Percentiles rank a stretch among this genome's conserved stretches.
These are phyloP conservation scores for Colletotrichum gigasporum DNA, from an alignment of 2,329 filamentous ascomycete species.

Conservation along the genomic window DNA sequence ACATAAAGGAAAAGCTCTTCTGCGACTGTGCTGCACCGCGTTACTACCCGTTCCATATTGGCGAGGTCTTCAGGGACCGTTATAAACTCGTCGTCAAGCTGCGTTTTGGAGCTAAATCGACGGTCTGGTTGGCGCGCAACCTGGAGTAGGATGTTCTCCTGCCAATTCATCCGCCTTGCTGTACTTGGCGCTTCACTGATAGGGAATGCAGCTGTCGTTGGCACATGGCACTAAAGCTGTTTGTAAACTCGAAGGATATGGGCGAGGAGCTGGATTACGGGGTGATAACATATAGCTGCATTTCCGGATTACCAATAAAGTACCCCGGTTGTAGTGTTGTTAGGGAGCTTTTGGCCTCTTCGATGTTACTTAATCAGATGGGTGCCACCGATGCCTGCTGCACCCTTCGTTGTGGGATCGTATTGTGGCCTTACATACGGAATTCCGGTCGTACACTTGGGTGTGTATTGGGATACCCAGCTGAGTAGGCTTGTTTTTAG, in stretches of 20 bases:
- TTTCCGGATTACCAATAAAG: conserved; percentile 37
- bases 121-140: conserved; percentile 51
- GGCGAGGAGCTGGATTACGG: conserved; percentile 43
- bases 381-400: conserved; percentile 46
- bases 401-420: conserved; percentile 55
- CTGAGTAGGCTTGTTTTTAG: not conserved
- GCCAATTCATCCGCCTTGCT: too few species aligned
- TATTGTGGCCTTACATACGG: conserved; percentile 51
- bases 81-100: conserved; percentile 52
- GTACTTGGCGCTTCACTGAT: not conserved
- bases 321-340: conserved; percentile 44
- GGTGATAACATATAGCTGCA: conserved; percentile 51
- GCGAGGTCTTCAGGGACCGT: conserved; percentile 36
- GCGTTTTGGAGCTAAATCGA: conserved; percentile 51
- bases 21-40: conserved; percentile 33
- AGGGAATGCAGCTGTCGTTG: conserved; percentile 34
- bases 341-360: conserved; percentile 49
- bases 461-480: conserved; percentile 37
- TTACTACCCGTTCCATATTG: conserved; percentile 38
- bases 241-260: conserved; percentile 36
- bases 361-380: conserved; percentile 44
- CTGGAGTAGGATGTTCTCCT: conserved; percentile 29
- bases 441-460: conserved; percentile 57
- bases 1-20: conserved; percentile 35
- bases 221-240: conserved; percentile 47